Conservation (phyloP, 2,329 filamentous ascomycete species). For the Falciphora oryzae region DNA sequence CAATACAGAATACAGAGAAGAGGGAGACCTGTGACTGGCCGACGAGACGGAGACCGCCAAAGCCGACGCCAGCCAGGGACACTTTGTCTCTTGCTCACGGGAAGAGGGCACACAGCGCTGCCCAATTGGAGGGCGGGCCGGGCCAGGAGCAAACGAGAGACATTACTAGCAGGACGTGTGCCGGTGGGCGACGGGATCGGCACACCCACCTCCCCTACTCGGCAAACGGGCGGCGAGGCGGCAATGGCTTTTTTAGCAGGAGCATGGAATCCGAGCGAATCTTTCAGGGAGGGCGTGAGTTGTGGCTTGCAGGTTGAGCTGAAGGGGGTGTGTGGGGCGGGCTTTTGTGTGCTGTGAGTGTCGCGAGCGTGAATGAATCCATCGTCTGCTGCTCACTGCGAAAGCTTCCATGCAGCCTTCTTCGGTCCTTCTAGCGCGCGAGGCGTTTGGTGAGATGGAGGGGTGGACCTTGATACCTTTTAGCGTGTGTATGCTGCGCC, state of each 20-base stretch:
- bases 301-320: not conserved
- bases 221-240: too few relatives aligned
- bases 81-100: too few relatives aligned
- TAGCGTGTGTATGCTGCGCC: not conserved
- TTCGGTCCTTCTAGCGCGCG: constrained; percentile 8
- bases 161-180: too few relatives aligned
- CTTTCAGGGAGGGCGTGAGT: too few relatives aligned
- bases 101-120: too few relatives aligned
- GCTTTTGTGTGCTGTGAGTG: not conserved
- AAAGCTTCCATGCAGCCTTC: constrained; percentile 12
- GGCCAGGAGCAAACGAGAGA: too few relatives aligned
- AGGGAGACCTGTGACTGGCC: too few relatives aligned
- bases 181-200: not conserved
- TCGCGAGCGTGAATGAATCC: not conserved
- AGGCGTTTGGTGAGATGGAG: not conserved
- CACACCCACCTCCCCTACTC: not conserved
- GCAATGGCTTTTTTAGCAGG: not conserved
- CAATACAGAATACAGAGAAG: too few relatives aligned
- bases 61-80: not conserved
- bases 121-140: too few relatives aligned
- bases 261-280: not conserved
- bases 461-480: not conserved
- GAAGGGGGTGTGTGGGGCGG: not conserved
- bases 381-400: not conserved
- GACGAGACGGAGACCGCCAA: not conserved